phyloP scores from a whole-genome alignment of 2,329 filamentous ascomycete species.

The Aciculosporium take region DNA sequence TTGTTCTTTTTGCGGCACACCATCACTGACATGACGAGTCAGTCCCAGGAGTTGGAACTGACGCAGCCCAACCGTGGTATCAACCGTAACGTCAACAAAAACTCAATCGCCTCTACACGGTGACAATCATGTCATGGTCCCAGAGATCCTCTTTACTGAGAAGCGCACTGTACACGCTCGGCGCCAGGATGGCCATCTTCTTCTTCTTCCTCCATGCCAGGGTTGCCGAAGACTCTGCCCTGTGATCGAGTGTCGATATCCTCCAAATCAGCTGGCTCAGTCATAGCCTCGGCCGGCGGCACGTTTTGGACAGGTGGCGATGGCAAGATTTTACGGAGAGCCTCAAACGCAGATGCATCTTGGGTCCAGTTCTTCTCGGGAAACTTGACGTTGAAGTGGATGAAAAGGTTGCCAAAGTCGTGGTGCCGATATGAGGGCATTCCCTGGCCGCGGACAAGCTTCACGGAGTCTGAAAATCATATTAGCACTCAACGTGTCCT shows the following conservation, averaged over 20 bases:
- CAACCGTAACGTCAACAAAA: neutral
- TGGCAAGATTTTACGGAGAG: slow-evolving; percentile 76
- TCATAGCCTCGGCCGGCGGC: slow-evolving; percentile 76
- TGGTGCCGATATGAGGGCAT: slow-evolving; percentile 96
- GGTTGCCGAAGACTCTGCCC: slow-evolving; percentile 53
- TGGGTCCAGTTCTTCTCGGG: slow-evolving; percentile 61
- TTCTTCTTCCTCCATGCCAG: slow-evolving; percentile 53
- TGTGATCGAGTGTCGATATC: slow-evolving; percentile 58
- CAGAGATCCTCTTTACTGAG: slow-evolving; percentile 49
- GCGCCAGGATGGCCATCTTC: slow-evolving; percentile 64
- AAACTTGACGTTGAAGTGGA: slow-evolving; percentile 97
- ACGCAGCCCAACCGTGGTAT: neutral
- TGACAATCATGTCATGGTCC: neutral
- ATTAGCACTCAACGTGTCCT: slow-evolving; percentile 1
- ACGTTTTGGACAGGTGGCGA: slow-evolving; percentile 45
- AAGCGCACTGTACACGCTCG: slow-evolving; percentile 76
- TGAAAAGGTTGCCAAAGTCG: slow-evolving; percentile 89
- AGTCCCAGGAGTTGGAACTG: neutral
- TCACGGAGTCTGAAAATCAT: slow-evolving; percentile 56
- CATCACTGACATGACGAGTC: neutral
- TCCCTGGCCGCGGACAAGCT: slow-evolving; percentile 89
- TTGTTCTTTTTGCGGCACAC: slow-evolving; percentile 8
- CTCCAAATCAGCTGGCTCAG: slow-evolving; percentile 76
- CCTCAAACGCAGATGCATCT: slow-evolving; percentile 55
- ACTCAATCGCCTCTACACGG: neutral